These are phyloP conservation scores for Aspergillus persii DNA, from an alignment of 2,329 filamentous ascomycete species.

Conservation along the genomic window DNA sequence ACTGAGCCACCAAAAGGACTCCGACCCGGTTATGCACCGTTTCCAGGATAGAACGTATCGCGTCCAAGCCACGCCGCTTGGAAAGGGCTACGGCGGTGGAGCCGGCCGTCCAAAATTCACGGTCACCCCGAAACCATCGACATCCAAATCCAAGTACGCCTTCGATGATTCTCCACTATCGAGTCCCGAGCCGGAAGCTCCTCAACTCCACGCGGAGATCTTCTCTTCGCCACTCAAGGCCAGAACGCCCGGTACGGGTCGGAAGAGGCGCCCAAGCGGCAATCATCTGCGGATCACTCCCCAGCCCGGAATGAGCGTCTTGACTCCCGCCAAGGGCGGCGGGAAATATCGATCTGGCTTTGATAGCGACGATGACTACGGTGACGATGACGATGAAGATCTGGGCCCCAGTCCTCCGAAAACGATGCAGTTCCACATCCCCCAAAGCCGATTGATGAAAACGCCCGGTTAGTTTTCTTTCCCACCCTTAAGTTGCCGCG, in stretches of 20 bases:
- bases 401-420: constrained; percentile 85
- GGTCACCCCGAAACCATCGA: constrained; percentile 30
- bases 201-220: constrained; percentile 78
- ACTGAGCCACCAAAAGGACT: constrained; percentile 47
- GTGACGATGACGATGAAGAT: constrained; percentile 53
- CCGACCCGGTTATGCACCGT: constrained; percentile 79
- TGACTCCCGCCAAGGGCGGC: constrained; percentile 62
- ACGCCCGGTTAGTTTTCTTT: constrained; percentile 43
- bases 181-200: constrained; percentile 75
- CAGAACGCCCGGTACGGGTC: constrained; percentile 39
- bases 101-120: constrained; percentile 32
- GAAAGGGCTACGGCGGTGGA: constrained; percentile 40
- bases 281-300: constrained; percentile 43
- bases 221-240: constrained; percentile 71
- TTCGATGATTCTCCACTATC: constrained; percentile 59
- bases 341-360: constrained; percentile 51
- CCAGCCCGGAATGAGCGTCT: constrained; percentile 81
- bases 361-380: constrained; percentile 69
- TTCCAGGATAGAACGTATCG: constrained; percentile 96
- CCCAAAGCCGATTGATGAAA: constrained; percentile 48
- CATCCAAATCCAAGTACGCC: constrained; percentile 27
- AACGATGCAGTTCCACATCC: constrained; percentile 55
- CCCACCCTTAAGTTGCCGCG: not conserved
- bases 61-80: constrained; percentile 85
- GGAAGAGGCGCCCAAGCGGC: constrained; percentile 43